phyloP scores from a whole-genome alignment of 495 filamentous ascomycete genomes.

The Neurospora sp. region DNA sequence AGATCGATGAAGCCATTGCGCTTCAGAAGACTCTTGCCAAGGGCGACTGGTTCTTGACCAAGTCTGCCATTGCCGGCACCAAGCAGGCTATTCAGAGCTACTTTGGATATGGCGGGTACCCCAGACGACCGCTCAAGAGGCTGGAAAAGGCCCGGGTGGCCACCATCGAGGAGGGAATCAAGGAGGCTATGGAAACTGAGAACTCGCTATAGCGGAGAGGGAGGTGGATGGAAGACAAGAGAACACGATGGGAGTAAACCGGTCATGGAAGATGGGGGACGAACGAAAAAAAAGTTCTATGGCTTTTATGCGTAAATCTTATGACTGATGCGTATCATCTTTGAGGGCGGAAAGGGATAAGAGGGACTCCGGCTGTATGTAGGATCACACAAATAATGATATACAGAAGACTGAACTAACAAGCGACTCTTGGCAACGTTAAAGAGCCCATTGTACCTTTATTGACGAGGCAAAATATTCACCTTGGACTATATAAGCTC shows the following conservation, averaged over 20 bases:
- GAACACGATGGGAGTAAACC: not conserved
- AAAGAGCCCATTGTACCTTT: not conserved
- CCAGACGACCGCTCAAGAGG: slow-evolving; percentile 61
- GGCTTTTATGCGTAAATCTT: not conserved
- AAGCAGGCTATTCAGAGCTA: slow-evolving; percentile 76
- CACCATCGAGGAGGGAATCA: slow-evolving; percentile 60
- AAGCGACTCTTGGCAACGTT: not conserved
- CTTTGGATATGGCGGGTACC: slow-evolving; percentile 76
- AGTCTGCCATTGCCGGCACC: slow-evolving; percentile 75
- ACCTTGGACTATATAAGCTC: no score
- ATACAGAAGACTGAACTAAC: not conserved
- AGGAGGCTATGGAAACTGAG: slow-evolving; percentile 53
- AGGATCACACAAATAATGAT: not conserved
- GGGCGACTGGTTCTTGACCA: slow-evolving; percentile 81
- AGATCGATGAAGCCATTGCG: slow-evolving; percentile 61
- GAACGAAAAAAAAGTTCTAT: no score
- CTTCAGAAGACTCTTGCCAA: slow-evolving; percentile 61
- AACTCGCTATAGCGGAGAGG: slow-evolving; percentile 26
- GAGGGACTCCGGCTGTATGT: not conserved
- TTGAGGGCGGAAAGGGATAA: not conserved
- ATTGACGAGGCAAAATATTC: not conserved
- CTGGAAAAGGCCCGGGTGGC: slow-evolving; percentile 50
- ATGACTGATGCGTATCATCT: not conserved
- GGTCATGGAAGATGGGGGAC: no score
- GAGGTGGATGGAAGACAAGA: not conserved